phyloP scores from a whole-genome alignment of 495 filamentous ascomycete species.

The Trichoderma parareesei region DNA sequence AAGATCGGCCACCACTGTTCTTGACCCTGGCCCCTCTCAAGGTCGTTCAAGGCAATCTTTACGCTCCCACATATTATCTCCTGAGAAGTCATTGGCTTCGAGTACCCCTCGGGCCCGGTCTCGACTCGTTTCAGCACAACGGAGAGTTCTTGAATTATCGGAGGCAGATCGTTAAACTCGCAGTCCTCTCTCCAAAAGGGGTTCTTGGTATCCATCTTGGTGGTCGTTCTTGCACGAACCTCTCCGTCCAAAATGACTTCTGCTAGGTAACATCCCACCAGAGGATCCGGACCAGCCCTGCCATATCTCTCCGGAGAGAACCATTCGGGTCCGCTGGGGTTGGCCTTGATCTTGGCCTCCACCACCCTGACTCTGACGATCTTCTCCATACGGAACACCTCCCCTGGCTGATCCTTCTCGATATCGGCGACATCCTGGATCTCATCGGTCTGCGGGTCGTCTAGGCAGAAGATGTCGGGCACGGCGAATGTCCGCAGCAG shows the following conservation, averaged over 20 bases:
- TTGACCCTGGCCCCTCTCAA: slow-evolving; percentile 67
- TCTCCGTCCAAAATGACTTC: slow-evolving; percentile 92
- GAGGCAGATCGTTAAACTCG: slow-evolving; percentile 75
- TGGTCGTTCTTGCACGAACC: slow-evolving; percentile 74
- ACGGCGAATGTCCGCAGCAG: slow-evolving; percentile 86
- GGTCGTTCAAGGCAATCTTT: slow-evolving; percentile 44
- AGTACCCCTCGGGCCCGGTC: slow-evolving; percentile 28
- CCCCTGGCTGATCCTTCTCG: slow-evolving; percentile 29
- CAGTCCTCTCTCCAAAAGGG: slow-evolving; percentile 96
- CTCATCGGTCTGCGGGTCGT: slow-evolving; percentile 27
- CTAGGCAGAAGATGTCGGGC: slow-evolving; percentile 75
- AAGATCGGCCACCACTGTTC: slow-evolving; percentile 88
- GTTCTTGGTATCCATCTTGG: slow-evolving; percentile 70
- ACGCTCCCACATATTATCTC: slow-evolving; percentile 48
- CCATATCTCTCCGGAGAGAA: slow-evolving; percentile 6
- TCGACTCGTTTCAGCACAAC: slow-evolving; percentile 73
- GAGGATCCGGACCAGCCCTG: slow-evolving; percentile 30
- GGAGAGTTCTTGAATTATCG: slow-evolving; percentile 68
- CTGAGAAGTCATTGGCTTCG: slow-evolving; percentile 26
- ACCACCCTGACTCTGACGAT: slow-evolving; percentile 47
- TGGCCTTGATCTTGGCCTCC: slow-evolving; percentile 45
- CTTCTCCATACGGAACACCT: slow-evolving; percentile 53
- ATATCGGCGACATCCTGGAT: slow-evolving; percentile 34
- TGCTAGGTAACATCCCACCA: slow-evolving; percentile 63
- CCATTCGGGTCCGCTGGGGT: not conserved